Evolutionary conservation across 306 rosid species (phyloP), one percentile per base, ranked within the genome.

Genomic region (Delonix regia): DNA sequence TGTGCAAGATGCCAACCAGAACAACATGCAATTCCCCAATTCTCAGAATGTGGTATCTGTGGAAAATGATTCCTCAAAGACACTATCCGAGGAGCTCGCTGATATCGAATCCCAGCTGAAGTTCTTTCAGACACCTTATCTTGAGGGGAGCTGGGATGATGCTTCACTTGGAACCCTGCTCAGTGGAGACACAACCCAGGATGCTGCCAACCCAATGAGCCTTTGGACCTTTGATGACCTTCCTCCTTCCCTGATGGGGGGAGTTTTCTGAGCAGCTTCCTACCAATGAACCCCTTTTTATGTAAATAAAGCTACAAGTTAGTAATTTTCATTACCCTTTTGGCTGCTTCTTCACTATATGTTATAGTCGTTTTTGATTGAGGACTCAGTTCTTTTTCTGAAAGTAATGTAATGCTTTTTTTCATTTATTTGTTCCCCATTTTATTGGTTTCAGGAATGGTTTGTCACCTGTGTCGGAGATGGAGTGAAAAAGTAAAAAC

Each of bases 231-330:
- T 93, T 22, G 96, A 91, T 53, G 99, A 95, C 57, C 56, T 89
- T 76, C 81, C 97, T 22, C 75, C 97, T 27, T 44, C 85, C 57
- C 2, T 87, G 67, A 75, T 73, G 49, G 95, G 88, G 30, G 93
- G 89, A 61, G 87, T 6, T 55, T 89, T 86, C 89, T 95, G 19
- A 90, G 84, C 80, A 56, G 76, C 48, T 71, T 52, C 21, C 45
- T 63, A 57, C 59, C 77, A 22, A 81, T 69, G 30, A 67, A 66
- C 79, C 78, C 78, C 44, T 44, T 75, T 38, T 80, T 83, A 86
- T 91, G 97, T 93, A 95, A 95, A 95, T 91, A 95, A 93, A 87
- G 91, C 94, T 85, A 83, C 94, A 90, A 83, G 97, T 87, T 77
- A 87, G 94, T 91, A 77, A 74, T 59, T 73, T 82, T 72, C 73